A percentile compares a stretch with the other conserved stretches of the same genome.
phyloP scores from a whole-genome alignment of 305 asterid genomes.

The Nicotiana rustica region DNA sequence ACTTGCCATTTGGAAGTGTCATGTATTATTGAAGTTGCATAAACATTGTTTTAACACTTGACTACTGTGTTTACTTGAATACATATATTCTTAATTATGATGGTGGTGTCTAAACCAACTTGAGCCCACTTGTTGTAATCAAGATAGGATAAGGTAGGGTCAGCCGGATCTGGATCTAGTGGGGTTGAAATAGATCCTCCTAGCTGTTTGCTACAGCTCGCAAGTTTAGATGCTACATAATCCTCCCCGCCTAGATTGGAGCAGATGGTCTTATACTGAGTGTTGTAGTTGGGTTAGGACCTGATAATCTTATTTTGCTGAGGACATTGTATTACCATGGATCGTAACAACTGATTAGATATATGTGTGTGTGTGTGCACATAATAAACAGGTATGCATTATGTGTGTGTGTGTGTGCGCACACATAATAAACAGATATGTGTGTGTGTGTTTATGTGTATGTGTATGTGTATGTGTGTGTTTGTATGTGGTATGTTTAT shows the following conservation, averaged over 20 bases:
- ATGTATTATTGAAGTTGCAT: conserved; percentile 6
- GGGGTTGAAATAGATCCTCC: neutral
- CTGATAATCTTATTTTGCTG: conserved; percentile 1
- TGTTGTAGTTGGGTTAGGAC: conserved; percentile 22
- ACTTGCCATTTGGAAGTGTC: conserved; percentile 28
- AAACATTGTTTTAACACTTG: neutral
- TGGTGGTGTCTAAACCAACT: neutral
- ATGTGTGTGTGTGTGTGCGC: neutral
- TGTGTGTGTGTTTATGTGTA: neutral
- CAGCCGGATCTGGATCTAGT: neutral
- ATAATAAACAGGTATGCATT: no score
- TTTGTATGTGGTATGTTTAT: neutral
- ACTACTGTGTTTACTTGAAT: conserved; percentile 25
- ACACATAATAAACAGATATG: no score
- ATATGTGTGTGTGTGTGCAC: neutral
- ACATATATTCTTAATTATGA: conserved; percentile 24
- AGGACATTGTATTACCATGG: conserved; percentile 1
- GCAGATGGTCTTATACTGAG: conserved; percentile 21
- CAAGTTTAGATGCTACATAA: conserved; percentile 2
- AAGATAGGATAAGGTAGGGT: neutral
- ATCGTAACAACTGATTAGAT: neutral
- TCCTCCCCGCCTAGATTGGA: neutral
- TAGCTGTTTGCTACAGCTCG: conserved; percentile 8
- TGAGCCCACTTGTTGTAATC: conserved; percentile 20
- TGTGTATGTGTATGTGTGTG: neutral